A percentile compares a stretch with the other conserved stretches of the same genome.
Conservation (phyloP, 2,329 filamentous ascomycete species). For the Curvularia sp. region DNA sequence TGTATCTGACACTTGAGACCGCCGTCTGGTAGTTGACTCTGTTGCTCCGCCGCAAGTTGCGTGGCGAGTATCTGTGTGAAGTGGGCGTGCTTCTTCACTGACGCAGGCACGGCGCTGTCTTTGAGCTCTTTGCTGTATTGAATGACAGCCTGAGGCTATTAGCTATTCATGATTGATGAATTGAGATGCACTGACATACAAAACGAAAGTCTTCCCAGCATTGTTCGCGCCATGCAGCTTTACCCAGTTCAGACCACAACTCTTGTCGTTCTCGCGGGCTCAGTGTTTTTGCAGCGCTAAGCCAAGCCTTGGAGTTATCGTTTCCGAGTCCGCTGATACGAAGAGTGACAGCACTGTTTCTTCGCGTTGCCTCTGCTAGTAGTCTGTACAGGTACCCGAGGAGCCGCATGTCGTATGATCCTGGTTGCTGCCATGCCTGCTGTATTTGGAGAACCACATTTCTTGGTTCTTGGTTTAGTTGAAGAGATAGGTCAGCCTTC, state of each 20-base stretch:
- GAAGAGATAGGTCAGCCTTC: constrained; percentile 39
- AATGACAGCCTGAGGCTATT: constrained; percentile 37
- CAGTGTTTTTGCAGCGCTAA: constrained; percentile 38
- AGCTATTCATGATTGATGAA: constrained; percentile 1
- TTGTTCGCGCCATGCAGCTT: constrained; percentile 37
- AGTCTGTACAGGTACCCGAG: constrained; percentile 41
- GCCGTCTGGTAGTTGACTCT: constrained; percentile 20
- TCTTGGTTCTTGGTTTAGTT: constrained; percentile 22
- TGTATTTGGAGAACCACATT: constrained; percentile 23
- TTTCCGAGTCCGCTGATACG: constrained; percentile 28
- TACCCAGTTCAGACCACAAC: constrained; percentile 40
- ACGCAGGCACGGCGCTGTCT: constrained; percentile 15
- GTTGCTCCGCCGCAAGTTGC: constrained; percentile 40
- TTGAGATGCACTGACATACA: constrained; percentile 26
- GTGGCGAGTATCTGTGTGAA: constrained; percentile 41
- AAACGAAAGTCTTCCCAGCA: constrained; percentile 48
- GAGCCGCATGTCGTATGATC: constrained; percentile 35
- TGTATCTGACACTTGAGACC: constrained; percentile 31
- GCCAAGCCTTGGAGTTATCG: constrained; percentile 37
- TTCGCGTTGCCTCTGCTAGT: constrained; percentile 29
- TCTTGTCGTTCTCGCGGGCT: constrained; percentile 32
- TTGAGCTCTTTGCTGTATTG: constrained; percentile 39
- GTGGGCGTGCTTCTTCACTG: constrained; percentile 34
- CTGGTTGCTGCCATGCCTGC: constrained; percentile 32
- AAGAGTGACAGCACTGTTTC: constrained; percentile 4